Base-by-base conservation (phyloP, 2,329 filamentous ascomycete species). In the Arthroderma sp. region DNA sequence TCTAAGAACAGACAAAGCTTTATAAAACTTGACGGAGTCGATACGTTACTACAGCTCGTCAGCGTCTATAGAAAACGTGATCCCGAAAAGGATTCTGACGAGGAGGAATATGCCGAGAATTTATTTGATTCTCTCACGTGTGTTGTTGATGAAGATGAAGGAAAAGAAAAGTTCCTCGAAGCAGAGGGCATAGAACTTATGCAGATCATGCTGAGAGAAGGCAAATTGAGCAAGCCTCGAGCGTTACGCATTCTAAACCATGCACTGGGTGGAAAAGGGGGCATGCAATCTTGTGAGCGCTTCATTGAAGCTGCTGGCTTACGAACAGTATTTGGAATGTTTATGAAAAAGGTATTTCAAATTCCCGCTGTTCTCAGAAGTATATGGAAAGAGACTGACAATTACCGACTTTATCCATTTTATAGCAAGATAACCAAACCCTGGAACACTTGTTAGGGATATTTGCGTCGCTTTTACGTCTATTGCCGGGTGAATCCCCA, bases 61-160 rank as follows among this genome's bases (percentile, higher is more conserved):
- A 85, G 88, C 1, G 70, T 80, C 1, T 98, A 96, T 65, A 80
- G 91, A 46, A 84, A 83, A 66, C 76, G 80, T 40, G 88, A 98
- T 57, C 91, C 91, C 0, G 75, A 80, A 40, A 89, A 84, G 57
- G 85, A 87, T 47, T 80, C 81, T 30, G 81, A 91, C 42, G 91
- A 96, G 61, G 88, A 94, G 59, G 91, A 98, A 65, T 95, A 85
- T 60, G 84, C 93, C 59, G 86, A 94, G 63, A 94, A 98, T 52
- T 60, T 95, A 0, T 98, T 98, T 60, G 88, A 94, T 57, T 78
- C 81, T 1, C 61, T 96, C 11, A 84, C 85, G 1, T 93, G 84
- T 53, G 66, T 94, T 1, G 83, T 81, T 0, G 84, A 94, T 54
- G 82, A 86, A 47, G 61, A 72, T 0, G 64, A 73, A 4, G 88